phyloP scores from a whole-genome alignment of 148 eudicot genomes.

The Talinum fruticosum region DNA sequence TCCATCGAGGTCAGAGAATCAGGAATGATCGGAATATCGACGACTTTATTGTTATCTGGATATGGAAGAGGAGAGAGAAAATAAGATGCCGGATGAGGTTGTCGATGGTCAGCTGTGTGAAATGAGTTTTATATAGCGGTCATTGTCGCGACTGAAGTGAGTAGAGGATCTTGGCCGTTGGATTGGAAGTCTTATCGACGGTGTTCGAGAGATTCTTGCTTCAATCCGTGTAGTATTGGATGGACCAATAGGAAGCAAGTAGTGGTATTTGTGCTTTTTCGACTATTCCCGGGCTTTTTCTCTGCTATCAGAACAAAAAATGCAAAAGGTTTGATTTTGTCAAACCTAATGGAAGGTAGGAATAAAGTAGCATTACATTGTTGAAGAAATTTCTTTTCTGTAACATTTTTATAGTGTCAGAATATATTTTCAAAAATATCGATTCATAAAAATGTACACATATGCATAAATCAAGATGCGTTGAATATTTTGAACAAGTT shows the following conservation, averaged over 20 bases:
- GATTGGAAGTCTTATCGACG: not conserved
- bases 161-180: conserved; percentile 5
- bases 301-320: no score
- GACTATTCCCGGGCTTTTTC: no score
- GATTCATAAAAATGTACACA: no score
- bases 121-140: not conserved
- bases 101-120: not conserved
- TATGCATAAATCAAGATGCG: no score
- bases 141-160: not conserved
- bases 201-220: not conserved
- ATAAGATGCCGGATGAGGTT: no score
- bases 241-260: conserved; percentile 35
- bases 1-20: conserved; percentile 37
- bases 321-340: no score
- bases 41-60: not conserved
- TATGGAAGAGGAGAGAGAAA: not conserved
- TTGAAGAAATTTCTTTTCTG: no score
- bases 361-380: no score
- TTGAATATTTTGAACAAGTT: no score
- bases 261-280: not conserved
- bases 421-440: no score
- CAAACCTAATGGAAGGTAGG: no score
- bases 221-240: conserved; percentile 39
- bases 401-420: no score
- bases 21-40: not conserved